phyloP scores from a whole-genome alignment of 2,329 filamentous ascomycete genomes.

The Diaporthe vaccinii region DNA sequence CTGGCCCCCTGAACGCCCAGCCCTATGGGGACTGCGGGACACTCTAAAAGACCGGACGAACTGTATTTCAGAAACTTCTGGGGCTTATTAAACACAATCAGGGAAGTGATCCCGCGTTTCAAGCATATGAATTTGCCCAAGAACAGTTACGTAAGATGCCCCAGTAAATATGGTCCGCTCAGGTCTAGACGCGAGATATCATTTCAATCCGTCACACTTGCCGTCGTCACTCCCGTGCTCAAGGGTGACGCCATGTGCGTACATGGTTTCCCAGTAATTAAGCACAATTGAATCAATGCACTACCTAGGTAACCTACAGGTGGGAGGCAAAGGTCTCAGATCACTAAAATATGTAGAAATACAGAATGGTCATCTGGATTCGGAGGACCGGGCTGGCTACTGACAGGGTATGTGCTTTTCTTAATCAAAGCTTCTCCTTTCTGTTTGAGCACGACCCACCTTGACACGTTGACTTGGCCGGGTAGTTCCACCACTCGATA shows the following conservation, averaged over 20 bases:
- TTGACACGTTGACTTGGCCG: neutral
- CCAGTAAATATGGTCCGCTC: neutral
- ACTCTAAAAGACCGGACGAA: slow-evolving; percentile 20
- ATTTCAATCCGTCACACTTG: slow-evolving; percentile 3
- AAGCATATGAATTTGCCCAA: slow-evolving; percentile 12
- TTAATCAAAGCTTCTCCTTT: slow-evolving; percentile 29
- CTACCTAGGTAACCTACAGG: neutral
- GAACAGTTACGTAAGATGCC: slow-evolving; percentile 18
- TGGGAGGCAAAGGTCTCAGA: neutral
- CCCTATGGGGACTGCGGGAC: slow-evolving; percentile 26
- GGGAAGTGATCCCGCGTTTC: slow-evolving; percentile 13
- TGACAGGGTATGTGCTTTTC: neutral
- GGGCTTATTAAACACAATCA: slow-evolving; percentile 18
- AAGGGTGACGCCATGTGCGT: neutral
- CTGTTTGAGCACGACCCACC: slow-evolving; percentile 9
- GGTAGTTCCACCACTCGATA: slow-evolving; percentile 12
- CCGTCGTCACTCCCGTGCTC: neutral
- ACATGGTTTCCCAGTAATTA: slow-evolving; percentile 1
- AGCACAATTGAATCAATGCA: neutral
- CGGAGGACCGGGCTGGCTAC: neutral
- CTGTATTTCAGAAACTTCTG: slow-evolving; percentile 29
- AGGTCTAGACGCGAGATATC: slow-evolving; percentile 2
- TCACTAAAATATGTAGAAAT: neutral
- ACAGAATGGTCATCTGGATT: neutral
- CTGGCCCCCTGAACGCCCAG: slow-evolving; percentile 25